Percentiles rank a stretch among this genome's conserved stretches.
These are phyloP conservation scores for Raphanus hybrid DNA, from an alignment of 441 rosid genomes.

Conservation along the genomic window DNA sequence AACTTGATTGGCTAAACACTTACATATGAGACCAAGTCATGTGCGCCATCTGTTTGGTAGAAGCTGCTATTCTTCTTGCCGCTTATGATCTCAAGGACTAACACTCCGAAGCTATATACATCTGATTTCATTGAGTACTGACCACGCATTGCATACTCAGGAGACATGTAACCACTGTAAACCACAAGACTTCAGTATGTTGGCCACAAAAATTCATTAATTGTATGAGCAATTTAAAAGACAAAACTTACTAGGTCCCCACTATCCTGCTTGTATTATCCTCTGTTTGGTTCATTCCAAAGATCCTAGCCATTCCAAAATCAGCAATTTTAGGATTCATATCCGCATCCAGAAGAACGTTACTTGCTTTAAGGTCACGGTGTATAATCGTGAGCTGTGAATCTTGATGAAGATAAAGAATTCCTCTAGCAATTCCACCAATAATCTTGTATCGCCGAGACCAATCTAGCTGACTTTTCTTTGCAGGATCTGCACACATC, in stretches of 20 bases:
- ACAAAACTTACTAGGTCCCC: constrained; percentile 57
- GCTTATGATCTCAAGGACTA: constrained; percentile 51
- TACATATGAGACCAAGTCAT: constrained; percentile 47
- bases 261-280: constrained; percentile 47
- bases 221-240: background rate
- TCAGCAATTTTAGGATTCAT: constrained; percentile 60
- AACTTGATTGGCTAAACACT: constrained; percentile 29
- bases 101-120: constrained; percentile 52
- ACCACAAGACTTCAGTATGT: constrained; percentile 1
- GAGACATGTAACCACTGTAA: constrained; percentile 61
- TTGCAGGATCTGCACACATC: constrained; percentile 45
- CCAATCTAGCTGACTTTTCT: constrained; percentile 48
- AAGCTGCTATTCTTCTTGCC: constrained; percentile 45
- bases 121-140: constrained; percentile 53
- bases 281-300: constrained; percentile 46
- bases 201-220: background rate
- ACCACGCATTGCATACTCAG: constrained; percentile 54
- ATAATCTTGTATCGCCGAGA: constrained; percentile 49
- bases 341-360: constrained; percentile 47
- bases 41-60: constrained; percentile 29
- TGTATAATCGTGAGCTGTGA: constrained; percentile 58
- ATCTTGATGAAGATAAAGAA: constrained; percentile 60
- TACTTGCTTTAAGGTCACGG: constrained; percentile 61
- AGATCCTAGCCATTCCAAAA: constrained; percentile 63
- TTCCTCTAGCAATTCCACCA: constrained; percentile 48